These are phyloP conservation scores for Flueggea neowawraea DNA, from an alignment of 441 rosid species.

Conservation along the genomic window DNA sequence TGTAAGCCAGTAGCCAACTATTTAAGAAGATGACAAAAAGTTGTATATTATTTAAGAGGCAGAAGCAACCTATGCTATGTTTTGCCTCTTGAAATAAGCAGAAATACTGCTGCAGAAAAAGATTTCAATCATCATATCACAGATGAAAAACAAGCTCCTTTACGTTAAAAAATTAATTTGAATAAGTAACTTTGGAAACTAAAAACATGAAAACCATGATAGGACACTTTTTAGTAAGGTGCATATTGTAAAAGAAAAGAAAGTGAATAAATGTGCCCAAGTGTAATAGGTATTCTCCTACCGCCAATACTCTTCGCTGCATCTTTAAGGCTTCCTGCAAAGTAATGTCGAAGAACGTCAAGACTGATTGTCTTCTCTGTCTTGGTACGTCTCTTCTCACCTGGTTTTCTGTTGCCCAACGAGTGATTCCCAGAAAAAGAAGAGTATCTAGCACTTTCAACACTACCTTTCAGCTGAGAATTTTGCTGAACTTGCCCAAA, in stretches of 20 bases:
- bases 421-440: constrained; percentile 16
- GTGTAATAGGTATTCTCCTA: constrained; percentile 17
- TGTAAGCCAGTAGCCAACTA: too few species aligned
- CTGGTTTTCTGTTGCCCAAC: constrained; percentile 21
- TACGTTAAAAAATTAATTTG: too few species aligned
- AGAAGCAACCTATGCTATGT: too few species aligned
- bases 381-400: constrained; percentile 38
- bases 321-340: constrained; percentile 55
- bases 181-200: too few species aligned
- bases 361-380: constrained; percentile 50
- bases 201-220: too few species aligned
- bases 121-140: too few species aligned
- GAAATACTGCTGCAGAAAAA: too few species aligned
- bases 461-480: constrained; percentile 11
- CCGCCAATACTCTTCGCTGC: constrained; percentile 51
- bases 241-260: neutral
- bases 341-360: constrained; percentile 45
- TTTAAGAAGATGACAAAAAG: too few species aligned
- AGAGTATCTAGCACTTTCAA: constrained; percentile 2
- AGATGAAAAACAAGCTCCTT: too few species aligned
- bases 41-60: too few species aligned
- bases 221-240: too few species aligned
- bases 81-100: too few species aligned
- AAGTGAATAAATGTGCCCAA: constrained; percentile 4
- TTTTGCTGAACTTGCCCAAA: constrained; percentile 13